These are phyloP conservation scores for Marasmius oreades DNA, from an alignment of 1,284 basidiomycete species.

Conservation along the genomic window DNA sequence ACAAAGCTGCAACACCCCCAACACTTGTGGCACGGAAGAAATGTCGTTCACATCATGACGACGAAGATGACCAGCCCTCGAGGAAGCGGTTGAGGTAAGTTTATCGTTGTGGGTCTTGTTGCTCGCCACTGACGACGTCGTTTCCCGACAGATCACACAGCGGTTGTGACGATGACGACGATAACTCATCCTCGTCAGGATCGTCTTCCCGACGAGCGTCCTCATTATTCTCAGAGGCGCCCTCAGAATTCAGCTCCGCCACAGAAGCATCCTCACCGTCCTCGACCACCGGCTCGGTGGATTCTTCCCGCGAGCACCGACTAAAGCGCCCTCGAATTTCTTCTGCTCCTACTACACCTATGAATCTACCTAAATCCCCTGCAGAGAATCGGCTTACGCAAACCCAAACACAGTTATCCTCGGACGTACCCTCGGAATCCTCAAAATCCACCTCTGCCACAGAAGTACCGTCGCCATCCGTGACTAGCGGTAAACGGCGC, in stretches of 20 bases:
- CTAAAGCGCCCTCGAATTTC: no score
- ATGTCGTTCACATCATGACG: background rate
- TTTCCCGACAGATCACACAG: background rate
- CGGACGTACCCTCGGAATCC: no score
- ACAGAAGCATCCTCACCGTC: background rate
- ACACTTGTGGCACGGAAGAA: background rate
- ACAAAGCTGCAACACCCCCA: background rate
- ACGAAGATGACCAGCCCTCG: background rate
- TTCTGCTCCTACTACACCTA: background rate
- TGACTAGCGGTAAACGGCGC: background rate
- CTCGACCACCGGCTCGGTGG: background rate
- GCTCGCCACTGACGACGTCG: background rate
- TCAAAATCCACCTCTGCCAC: no score
- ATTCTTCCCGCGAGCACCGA: no score
- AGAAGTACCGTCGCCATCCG: background rate
- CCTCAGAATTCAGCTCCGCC: no score
- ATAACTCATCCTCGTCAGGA: background rate
- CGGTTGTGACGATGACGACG: background rate
- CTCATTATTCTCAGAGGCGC: background rate
- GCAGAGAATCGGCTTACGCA: no score
- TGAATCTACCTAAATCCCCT: no score
- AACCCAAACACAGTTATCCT: no score
- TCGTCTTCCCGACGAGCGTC: background rate
- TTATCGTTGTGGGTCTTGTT: background rate
- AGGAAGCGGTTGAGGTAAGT: conserved; percentile 1